Evolutionary conservation across 2,329 filamentous ascomycete genomes (phyloP).

Genomic region (Sarocladiaceae sp.): DNA sequence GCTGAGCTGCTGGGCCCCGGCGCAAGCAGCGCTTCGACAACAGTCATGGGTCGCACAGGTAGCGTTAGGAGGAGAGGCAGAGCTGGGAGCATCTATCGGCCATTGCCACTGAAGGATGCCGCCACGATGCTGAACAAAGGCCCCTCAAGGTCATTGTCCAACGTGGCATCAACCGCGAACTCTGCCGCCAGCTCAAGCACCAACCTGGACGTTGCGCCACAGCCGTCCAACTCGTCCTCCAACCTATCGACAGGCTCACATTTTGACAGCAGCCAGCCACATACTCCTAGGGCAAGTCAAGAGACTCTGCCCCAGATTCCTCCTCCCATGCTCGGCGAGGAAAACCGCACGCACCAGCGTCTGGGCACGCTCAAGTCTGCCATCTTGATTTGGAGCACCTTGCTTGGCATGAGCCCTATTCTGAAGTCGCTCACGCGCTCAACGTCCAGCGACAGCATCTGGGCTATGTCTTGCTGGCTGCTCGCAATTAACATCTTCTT

Average conservation of each 20-base stretch:
- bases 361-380: slow-evolving; percentile 87
- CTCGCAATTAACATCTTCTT: slow-evolving; percentile 95
- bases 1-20: slow-evolving; percentile 22
- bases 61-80: slow-evolving; percentile 27
- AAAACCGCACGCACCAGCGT: slow-evolving; percentile 42
- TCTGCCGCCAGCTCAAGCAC: slow-evolving; percentile 41
- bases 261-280: slow-evolving; percentile 15
- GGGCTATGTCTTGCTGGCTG: slow-evolving; percentile 92
- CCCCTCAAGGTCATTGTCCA: slow-evolving; percentile 20
- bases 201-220: slow-evolving; percentile 39
- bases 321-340: slow-evolving; percentile 25
- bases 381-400: slow-evolving; percentile 83
- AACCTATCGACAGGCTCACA: slow-evolving; percentile 43
- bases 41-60: slow-evolving; percentile 25
- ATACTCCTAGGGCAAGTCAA: slow-evolving; percentile 22
- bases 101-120: slow-evolving; percentile 19
- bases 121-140: slow-evolving; percentile 9
- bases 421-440: slow-evolving; percentile 93
- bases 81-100: slow-evolving; percentile 31
- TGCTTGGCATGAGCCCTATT: slow-evolving; percentile 89
- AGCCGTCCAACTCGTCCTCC: slow-evolving; percentile 35
- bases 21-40: slow-evolving; percentile 29
- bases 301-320: slow-evolving; percentile 21
- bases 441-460: slow-evolving; percentile 90
- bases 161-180: slow-evolving; percentile 14